Evolutionary conservation across 352 stramenopile species (phyloP).

Genomic region (Pythium vanterpoolii): DNA sequence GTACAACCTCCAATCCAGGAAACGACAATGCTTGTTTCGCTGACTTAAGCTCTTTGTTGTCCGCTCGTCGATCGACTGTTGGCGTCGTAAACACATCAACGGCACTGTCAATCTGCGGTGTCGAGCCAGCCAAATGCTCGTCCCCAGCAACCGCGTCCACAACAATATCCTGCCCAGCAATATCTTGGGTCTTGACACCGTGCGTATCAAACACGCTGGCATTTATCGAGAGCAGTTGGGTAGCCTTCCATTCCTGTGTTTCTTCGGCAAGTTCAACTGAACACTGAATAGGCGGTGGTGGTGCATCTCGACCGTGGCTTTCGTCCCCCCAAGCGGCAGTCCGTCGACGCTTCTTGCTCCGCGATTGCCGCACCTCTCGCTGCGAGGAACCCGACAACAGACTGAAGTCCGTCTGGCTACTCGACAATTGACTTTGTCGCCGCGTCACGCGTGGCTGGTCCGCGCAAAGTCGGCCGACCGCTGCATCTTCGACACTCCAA

Average conservation of each 20-base stretch:
- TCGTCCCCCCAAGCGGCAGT: neutral
- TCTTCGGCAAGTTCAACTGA: neutral
- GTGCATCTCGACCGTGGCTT: neutral
- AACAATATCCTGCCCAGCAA: neutral
- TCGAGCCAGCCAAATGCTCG: neutral
- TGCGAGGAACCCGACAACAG: conserved; percentile 12
- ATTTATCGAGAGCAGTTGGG: neutral
- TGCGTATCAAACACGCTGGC: neutral
- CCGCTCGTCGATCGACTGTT: neutral
- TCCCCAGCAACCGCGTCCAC: neutral
- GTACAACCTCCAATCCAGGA: neutral
- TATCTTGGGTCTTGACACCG: neutral
- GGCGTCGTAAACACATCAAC: neutral
- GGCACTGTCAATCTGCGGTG: neutral
- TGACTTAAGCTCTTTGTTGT: neutral
- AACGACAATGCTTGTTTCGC: neutral
- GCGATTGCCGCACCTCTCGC: neutral
- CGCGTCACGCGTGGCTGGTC: conserved; percentile 27
- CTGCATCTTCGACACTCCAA: conserved; percentile 48
- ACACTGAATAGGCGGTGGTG: neutral
- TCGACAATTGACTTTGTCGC: conserved; percentile 10
- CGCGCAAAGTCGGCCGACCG: conserved; percentile 36
- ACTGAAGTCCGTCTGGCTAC: conserved; percentile 13
- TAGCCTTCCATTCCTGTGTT: neutral
- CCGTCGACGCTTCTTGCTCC: conserved; percentile 9